Conservation (phyloP, 2,329 filamentous ascomycete species). For the Stemphylium vesicarium region DNA sequence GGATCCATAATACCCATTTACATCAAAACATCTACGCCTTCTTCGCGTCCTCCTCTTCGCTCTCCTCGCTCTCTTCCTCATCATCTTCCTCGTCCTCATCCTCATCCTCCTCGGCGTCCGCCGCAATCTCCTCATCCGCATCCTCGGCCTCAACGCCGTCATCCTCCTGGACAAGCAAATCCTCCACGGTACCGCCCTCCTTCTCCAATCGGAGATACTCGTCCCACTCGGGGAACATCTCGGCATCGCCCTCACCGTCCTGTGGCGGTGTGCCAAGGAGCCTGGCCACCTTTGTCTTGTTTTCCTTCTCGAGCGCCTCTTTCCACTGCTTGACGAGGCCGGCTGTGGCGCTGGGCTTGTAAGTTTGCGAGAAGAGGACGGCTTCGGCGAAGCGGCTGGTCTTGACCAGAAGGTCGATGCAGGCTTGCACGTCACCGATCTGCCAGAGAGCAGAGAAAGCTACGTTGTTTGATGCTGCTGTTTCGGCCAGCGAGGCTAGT, state of each 20-base stretch:
- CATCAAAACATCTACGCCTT: not conserved
- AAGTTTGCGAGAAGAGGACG: slow-evolving; percentile 91
- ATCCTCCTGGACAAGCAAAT: slow-evolving; percentile 38
- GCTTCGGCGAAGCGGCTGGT: slow-evolving; percentile 85
- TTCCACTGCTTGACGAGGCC: slow-evolving; percentile 81
- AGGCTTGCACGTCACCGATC: slow-evolving; percentile 79
- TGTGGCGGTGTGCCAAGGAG: slow-evolving; percentile 77
- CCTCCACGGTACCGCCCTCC: slow-evolving; percentile 63
- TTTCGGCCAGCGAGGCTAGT: slow-evolving; percentile 76
- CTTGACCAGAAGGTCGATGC: slow-evolving; percentile 77
- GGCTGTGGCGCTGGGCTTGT: slow-evolving; percentile 79
- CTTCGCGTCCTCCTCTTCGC: not conserved
- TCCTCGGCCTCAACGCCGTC: slow-evolving; percentile 39
- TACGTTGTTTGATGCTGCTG: slow-evolving; percentile 84
- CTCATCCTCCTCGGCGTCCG: slow-evolving; percentile 38
- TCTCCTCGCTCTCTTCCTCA: slow-evolving; percentile 21
- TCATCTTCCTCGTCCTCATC: slow-evolving; percentile 35
- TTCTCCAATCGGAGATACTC: slow-evolving; percentile 83
- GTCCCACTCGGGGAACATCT: slow-evolving; percentile 96
- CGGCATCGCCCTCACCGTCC: slow-evolving; percentile 68
- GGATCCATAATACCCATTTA: no score
- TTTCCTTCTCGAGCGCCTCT: slow-evolving; percentile 77
- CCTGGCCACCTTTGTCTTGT: slow-evolving; percentile 84
- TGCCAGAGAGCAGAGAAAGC: slow-evolving; percentile 92
- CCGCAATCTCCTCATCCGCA: slow-evolving; percentile 43